Evolutionary conservation across 2,329 filamentous ascomycete species (phyloP).

Genomic region (Trichophyton rubrum): DNA sequence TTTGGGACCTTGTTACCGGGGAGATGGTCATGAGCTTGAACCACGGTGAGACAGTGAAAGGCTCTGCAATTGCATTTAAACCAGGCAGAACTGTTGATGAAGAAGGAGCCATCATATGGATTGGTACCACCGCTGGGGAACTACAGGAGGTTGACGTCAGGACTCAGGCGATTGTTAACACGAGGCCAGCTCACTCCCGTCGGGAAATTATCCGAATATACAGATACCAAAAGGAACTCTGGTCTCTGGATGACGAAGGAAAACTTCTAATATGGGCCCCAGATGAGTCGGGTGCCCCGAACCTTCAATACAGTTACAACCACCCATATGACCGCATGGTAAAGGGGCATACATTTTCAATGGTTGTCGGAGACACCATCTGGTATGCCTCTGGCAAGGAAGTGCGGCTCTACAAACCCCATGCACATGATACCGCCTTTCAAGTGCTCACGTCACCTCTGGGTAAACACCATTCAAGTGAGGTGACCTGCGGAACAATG

Average conservation of each 20-base stretch:
- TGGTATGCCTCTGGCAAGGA: conserved; percentile 86
- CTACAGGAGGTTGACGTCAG: conserved; percentile 77
- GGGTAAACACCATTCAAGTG: conserved; percentile 59
- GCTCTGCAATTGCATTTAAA: conserved; percentile 73
- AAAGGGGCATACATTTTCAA: conserved; percentile 73
- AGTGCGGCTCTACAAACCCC: conserved; percentile 70
- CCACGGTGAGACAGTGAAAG: conserved; percentile 74
- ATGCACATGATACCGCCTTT: conserved; percentile 56
- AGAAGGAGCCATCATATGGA: conserved; percentile 73
- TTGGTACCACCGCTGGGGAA: conserved; percentile 80
- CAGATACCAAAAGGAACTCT: conserved; percentile 76
- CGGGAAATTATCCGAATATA: conserved; percentile 74
- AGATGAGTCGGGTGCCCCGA: conserved; percentile 60
- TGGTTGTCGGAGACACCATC: conserved; percentile 70
- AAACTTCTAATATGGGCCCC: conserved; percentile 79
- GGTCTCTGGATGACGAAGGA: conserved; percentile 85
- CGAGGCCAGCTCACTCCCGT: conserved; percentile 61
- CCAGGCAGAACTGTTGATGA: conserved; percentile 63
- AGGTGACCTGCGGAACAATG: conserved; percentile 72
- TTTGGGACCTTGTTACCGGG: conserved; percentile 76
- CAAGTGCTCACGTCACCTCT: conserved; percentile 63
- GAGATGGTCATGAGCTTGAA: conserved; percentile 67
- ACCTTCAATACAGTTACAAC: conserved; percentile 59
- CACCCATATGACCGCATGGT: conserved; percentile 57
- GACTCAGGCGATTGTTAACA: conserved; percentile 56